Evolutionary conservation across 176 grass and related monocot genomes (phyloP).

Genomic region (Bolboschoenus planiculmis): DNA sequence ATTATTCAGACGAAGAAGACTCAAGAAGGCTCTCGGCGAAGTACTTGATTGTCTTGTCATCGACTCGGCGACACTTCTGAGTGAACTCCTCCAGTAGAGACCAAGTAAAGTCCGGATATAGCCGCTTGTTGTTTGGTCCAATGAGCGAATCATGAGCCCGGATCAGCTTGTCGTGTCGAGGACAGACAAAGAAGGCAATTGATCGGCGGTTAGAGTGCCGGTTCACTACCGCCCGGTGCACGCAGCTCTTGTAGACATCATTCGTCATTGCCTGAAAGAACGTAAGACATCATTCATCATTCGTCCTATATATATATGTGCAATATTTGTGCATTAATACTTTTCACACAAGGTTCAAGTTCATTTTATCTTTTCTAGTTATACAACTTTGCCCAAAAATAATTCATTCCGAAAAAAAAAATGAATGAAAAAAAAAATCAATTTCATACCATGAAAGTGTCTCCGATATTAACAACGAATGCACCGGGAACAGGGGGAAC

Average conservation of each 20-base stretch:
- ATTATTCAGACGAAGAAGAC: neutral
- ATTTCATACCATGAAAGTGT: slow-evolving; percentile 62
- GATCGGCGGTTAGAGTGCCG: neutral
- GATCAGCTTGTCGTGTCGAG: slow-evolving; percentile 10
- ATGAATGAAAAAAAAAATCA: neutral
- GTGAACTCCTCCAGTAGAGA: slow-evolving; percentile 20
- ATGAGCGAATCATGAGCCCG: slow-evolving; percentile 13
- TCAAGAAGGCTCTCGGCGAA: slow-evolving; percentile 27
- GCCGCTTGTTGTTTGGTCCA: neutral
- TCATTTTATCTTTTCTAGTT: neutral
- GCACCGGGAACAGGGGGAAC: slow-evolving; percentile 43
- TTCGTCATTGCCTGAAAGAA: neutral
- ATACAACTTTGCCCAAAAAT: neutral
- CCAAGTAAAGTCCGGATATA: slow-evolving; percentile 25
- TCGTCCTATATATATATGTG: too few relatives aligned
- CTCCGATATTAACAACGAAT: slow-evolving; percentile 72
- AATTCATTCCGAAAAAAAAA: neutral
- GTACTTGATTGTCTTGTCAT: neutral
- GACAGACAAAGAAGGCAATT: slow-evolving; percentile 24
- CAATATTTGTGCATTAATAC: too few relatives aligned
- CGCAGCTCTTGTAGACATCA: slow-evolving; percentile 26
- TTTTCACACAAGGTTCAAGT: neutral
- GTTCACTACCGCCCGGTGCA: slow-evolving; percentile 25
- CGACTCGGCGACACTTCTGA: slow-evolving; percentile 1
- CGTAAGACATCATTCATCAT: too few relatives aligned